Percentiles rank a stretch among this genome's conserved stretches.
These are phyloP conservation scores for Aspergillus niger DNA, from an alignment of 2,329 filamentous ascomycete species.

Conservation along the genomic window DNA sequence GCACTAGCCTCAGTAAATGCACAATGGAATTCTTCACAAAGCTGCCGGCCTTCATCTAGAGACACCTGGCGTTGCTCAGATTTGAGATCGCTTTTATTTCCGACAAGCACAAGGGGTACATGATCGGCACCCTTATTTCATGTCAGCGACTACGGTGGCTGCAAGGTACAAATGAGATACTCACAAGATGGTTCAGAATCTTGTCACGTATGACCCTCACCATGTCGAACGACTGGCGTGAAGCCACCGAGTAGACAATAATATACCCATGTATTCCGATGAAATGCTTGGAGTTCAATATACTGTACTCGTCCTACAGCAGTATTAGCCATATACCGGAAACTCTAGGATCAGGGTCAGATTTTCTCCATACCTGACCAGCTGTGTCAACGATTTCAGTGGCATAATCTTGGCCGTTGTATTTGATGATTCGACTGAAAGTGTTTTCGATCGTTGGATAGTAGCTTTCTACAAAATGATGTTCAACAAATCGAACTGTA, in stretches of 20 bases:
- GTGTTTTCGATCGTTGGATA: constrained; percentile 99
- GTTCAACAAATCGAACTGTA: constrained; percentile 95
- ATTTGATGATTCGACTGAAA: constrained; percentile 92
- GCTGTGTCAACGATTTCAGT: constrained; percentile 99
- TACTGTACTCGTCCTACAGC: constrained; percentile 90
- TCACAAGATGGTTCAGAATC: constrained; percentile 91
- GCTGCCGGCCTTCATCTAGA: constrained; percentile 77
- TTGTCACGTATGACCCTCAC: constrained; percentile 93
- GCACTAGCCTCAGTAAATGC: constrained; percentile 95
- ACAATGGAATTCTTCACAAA: constrained; percentile 85
- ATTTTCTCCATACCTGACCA: constrained; percentile 67
- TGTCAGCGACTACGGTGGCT: neutral
- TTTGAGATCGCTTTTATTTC: constrained; percentile 93
- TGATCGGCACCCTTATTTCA: constrained; percentile 75
- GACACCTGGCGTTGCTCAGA: constrained; percentile 91
- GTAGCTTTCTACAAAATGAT: constrained; percentile 97
- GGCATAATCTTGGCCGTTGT: constrained; percentile 88
- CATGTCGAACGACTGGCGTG: constrained; percentile 95
- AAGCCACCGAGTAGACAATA: constrained; percentile 96
- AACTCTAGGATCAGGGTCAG: neutral
- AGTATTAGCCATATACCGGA: constrained; percentile 17
- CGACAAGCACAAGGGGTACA: constrained; percentile 91
- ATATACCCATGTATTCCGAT: constrained; percentile 99
- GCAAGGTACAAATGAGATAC: constrained; percentile 28
- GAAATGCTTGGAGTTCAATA: constrained; percentile 97